These are phyloP conservation scores for Wallacemonas sp. DNA, from an alignment of 208 protist species.

Conservation along the genomic window DNA sequence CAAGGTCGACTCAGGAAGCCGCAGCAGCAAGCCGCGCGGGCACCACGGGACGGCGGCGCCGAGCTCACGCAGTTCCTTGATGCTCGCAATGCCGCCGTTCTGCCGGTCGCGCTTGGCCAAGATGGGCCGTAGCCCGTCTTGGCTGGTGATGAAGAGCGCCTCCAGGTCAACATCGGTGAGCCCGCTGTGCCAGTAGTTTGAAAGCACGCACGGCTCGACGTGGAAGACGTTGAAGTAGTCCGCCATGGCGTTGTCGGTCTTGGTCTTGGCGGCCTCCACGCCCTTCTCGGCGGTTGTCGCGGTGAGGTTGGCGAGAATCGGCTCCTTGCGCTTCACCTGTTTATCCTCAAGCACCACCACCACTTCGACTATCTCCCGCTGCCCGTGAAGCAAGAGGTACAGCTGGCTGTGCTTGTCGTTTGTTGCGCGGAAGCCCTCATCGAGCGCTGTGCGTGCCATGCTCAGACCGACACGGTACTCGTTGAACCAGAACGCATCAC, in stretches of 20 bases:
- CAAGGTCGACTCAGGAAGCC: constrained; percentile 39
- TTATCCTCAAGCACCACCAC: constrained; percentile 75
- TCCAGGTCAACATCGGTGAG: constrained; percentile 66
- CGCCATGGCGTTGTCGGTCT: constrained; percentile 20
- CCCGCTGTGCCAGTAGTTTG: constrained; percentile 72
- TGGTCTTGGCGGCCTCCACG: constrained; percentile 32
- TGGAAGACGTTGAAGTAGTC: constrained; percentile 75
- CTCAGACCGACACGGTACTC: constrained; percentile 69
- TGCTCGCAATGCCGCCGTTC: constrained; percentile 61
- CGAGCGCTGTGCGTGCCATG: constrained; percentile 64
- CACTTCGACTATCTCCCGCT: constrained; percentile 69
- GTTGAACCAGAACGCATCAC: constrained; percentile 60
- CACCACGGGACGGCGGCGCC: constrained; percentile 33
- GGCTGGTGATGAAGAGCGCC: constrained; percentile 65
- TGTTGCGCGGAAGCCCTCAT: constrained; percentile 33
- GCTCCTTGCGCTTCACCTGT: constrained; percentile 60
- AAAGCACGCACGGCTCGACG: constrained; percentile 75
- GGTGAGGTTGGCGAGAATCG: constrained; percentile 63
- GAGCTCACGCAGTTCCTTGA: constrained; percentile 67
- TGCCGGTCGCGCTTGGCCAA: constrained; percentile 67
- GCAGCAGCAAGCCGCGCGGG: constrained; percentile 45
- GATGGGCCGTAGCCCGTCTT: constrained; percentile 51
- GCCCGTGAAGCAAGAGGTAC: constrained; percentile 75
- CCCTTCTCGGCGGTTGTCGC: constrained; percentile 46
- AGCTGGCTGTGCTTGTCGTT: constrained; percentile 80